Evolutionary conservation across 176 grass and related monocot genomes (phyloP).

Genomic region (Bothriochloa decipiens): DNA sequence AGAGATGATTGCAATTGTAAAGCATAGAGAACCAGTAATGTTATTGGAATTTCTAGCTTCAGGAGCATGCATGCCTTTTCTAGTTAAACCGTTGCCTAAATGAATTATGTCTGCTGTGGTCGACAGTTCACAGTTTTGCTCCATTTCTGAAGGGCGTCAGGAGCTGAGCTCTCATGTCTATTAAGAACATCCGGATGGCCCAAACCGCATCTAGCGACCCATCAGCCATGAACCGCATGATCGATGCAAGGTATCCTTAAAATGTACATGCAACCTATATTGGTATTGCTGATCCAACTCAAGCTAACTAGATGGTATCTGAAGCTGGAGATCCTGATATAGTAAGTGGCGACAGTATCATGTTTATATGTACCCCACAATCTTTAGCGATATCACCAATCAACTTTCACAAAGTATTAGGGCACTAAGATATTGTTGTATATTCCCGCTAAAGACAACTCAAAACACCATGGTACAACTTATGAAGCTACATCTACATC

Average conservation of each 20-base stretch:
- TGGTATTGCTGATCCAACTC: not conserved
- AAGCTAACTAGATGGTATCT: not conserved
- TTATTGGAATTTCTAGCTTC: not conserved
- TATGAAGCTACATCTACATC: not conserved
- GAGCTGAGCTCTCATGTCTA: conserved; percentile 60
- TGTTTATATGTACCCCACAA: not conserved
- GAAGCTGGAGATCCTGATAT: conserved; percentile 29
- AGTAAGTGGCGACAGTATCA: conserved; percentile 37
- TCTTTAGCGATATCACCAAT: conserved; percentile 13
- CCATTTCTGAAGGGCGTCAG: conserved; percentile 59
- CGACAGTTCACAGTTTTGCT: conserved; percentile 16
- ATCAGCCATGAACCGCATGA: not conserved
- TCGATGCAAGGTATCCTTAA: not conserved
- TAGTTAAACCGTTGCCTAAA: not conserved
- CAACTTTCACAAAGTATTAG: conserved; percentile 27
- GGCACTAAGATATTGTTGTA: not conserved
- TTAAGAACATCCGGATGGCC: conserved; percentile 36
- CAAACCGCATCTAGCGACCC: not conserved
- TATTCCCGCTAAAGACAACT: conserved; percentile 25
- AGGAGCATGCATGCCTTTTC: not conserved
- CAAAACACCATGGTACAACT: conserved; percentile 9
- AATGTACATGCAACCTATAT: not conserved
- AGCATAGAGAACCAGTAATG: not conserved
- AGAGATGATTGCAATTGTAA: not conserved
- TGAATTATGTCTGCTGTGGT: conserved; percentile 3